Base-by-base conservation (phyloP, 2,329 filamentous ascomycete genomes). In the Rutstroemia sydowiana region DNA sequence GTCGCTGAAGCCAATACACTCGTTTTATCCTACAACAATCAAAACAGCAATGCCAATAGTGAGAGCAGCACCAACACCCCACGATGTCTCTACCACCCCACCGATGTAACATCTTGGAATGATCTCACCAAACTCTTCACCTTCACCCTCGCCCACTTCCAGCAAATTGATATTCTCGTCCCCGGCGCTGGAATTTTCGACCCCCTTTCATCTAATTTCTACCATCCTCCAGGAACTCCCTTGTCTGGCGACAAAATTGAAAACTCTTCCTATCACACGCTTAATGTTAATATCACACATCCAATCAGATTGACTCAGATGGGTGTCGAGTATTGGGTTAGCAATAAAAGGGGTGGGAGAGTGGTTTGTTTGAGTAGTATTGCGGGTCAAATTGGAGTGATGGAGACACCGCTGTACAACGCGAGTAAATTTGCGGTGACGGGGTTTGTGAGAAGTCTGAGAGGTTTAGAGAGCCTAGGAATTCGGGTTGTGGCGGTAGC, bases 241-340 rank as follows among this genome's bases (percentile, higher is more conserved):
- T 16, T 31, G 14, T 48, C 71, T 68, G 8, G 63, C 65, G 21
- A 54, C 61, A 1, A 61, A 61, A 32, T 74, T 69, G 14, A 21
- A 68, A 75, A 57, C 57, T 66, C 26, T 62, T 60, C 2, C 42
- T 76, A 75, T 57, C 67, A 68, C 34, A 52, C 67, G 47, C 48
- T 77, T 16, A 73, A 76, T 48, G 74, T 77, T 63, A 76, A 76
- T 55, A 51, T 77, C 49, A 73, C 70, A 0, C 75, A 77, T 55
- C 74, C 74, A 1, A 75, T 77, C 57, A 73, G 74, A 28, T 66
- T 69, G 3, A 76, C 74, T 3, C 74, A 77, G 55, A 65, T 77
- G 20, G 74, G 74, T 8, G 70, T 77, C 48, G 67, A 69, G 3
- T 76, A 75, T 60, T 26, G 63, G 59, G 41, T 62, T 8, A 42